Percentiles rank a stretch among this genome's conserved stretches.
Conservation (phyloP, 2,329 filamentous ascomycete genomes). For the Fusarium camptoceras region DNA sequence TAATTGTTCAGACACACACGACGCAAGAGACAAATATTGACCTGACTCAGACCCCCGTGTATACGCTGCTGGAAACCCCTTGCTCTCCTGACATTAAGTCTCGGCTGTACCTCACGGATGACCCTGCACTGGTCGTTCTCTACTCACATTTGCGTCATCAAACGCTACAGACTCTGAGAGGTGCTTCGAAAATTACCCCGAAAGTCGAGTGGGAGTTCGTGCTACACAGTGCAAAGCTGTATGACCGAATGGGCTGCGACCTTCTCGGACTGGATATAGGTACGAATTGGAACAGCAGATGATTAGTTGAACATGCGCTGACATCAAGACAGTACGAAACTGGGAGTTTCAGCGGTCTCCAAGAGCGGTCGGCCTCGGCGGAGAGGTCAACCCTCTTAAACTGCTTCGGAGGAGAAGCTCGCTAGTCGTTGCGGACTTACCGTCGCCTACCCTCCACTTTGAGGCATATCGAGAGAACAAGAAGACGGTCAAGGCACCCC, state of each 20-base stretch:
- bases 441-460: constrained; percentile 56
- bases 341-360: constrained; percentile 80
- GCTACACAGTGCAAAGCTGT: constrained; percentile 84
- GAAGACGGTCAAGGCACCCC: constrained; percentile 65
- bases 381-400: constrained; percentile 72
- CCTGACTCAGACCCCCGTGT: constrained; percentile 75
- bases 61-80: constrained; percentile 76
- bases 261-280: constrained; percentile 86
- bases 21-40: constrained; percentile 2
- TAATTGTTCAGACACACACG: background rate
- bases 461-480: constrained; percentile 55
- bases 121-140: constrained; percentile 87
- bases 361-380: constrained; percentile 53
- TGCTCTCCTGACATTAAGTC: constrained; percentile 77
- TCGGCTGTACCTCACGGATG: constrained; percentile 87
- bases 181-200: constrained; percentile 83
- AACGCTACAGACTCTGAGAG: constrained; percentile 83
- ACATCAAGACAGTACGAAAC: constrained; percentile 69
- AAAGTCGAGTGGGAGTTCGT: constrained; percentile 90
- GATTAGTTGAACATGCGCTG: constrained; percentile 13
- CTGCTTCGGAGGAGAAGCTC: constrained; percentile 78
- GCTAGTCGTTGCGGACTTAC: constrained; percentile 81
- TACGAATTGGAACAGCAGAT: constrained; percentile 55
- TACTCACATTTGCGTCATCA: constrained; percentile 88
- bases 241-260: constrained; percentile 93